These are phyloP conservation scores for Davidsoniella neocaledoniae DNA, from an alignment of 2,329 filamentous ascomycete genomes.

Conservation along the genomic window DNA sequence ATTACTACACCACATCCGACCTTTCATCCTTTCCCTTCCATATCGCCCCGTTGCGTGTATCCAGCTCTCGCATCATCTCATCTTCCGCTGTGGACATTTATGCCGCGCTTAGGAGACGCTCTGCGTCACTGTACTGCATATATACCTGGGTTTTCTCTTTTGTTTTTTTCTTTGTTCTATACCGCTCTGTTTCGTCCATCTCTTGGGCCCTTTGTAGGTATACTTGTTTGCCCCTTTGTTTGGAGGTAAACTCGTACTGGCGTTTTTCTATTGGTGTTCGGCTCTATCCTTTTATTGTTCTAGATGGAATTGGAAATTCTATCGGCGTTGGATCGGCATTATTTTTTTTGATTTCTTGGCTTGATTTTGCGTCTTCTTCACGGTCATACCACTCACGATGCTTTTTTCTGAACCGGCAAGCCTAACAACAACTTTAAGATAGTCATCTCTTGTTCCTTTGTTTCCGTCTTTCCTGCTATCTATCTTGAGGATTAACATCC, in stretches of 20 bases:
- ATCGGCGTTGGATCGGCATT: no score
- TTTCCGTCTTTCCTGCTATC: no score
- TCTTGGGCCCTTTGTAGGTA: neutral
- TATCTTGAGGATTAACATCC: no score
- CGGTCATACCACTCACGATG: no score
- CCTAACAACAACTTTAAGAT: neutral
- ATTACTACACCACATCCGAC: no score
- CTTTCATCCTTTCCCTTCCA: neutral
- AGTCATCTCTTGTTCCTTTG: neutral
- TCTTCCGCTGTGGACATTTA: no score
- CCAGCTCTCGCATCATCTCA: neutral
- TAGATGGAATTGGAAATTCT: no score
- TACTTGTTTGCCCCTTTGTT: neutral
- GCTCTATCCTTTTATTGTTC: neutral
- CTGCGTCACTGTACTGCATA: slow-evolving; percentile 1
- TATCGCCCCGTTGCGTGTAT: slow-evolving; percentile 1
- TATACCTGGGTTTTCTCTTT: slow-evolving; percentile 1
- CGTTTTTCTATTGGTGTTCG: neutral
- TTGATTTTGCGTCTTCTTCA: neutral
- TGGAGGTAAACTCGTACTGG: neutral
- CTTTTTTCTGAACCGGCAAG: neutral
- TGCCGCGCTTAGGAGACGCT: neutral
- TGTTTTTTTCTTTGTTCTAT: neutral
- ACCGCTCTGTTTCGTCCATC: neutral
- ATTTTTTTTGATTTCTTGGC: neutral